Evolutionary conservation across 2,329 filamentous ascomycete genomes (phyloP).

Genomic region (Monilinia laxa): DNA sequence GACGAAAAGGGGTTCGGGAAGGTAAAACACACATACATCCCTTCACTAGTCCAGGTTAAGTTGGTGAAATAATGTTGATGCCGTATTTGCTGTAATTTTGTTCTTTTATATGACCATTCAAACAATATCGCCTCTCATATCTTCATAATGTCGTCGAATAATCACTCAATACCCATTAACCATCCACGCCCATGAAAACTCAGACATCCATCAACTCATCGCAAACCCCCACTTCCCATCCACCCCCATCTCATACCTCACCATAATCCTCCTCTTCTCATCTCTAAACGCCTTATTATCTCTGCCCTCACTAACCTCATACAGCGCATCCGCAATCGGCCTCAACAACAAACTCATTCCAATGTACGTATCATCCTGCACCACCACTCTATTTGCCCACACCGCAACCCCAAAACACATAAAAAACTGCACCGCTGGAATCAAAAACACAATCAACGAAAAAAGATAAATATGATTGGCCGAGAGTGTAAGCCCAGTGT

Average conservation of each 20-base stretch:
- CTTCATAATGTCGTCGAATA: not conserved
- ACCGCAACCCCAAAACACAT: conserved; percentile 34
- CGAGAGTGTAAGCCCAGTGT: conserved; percentile 33
- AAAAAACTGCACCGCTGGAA: conserved; percentile 31
- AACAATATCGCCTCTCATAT: too few species aligned
- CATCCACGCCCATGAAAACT: not conserved
- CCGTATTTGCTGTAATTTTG: not conserved
- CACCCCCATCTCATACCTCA: conserved; percentile 33
- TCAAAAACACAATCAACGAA: conserved; percentile 42
- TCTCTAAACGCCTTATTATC: conserved; percentile 33
- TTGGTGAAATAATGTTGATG: too few species aligned
- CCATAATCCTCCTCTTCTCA: conserved; percentile 32
- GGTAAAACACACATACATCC: not conserved
- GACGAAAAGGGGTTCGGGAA: not conserved
- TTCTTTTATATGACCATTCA: not conserved
- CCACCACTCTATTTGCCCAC: conserved; percentile 35
- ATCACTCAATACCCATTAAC: not conserved
- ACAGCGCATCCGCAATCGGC: conserved; percentile 37
- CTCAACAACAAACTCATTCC: conserved; percentile 34
- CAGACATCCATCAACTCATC: conserved; percentile 25
- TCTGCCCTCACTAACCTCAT: conserved; percentile 31
- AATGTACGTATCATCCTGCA: conserved; percentile 34
- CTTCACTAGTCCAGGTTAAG: not conserved
- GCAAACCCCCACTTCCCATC: conserved; percentile 34
- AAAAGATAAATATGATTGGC: conserved; percentile 48